A percentile compares a stretch with the other conserved stretches of the same genome.
These are phyloP conservation scores for Primulina tabacum DNA, from an alignment of 257 asterid genomes.

Conservation along the genomic window DNA sequence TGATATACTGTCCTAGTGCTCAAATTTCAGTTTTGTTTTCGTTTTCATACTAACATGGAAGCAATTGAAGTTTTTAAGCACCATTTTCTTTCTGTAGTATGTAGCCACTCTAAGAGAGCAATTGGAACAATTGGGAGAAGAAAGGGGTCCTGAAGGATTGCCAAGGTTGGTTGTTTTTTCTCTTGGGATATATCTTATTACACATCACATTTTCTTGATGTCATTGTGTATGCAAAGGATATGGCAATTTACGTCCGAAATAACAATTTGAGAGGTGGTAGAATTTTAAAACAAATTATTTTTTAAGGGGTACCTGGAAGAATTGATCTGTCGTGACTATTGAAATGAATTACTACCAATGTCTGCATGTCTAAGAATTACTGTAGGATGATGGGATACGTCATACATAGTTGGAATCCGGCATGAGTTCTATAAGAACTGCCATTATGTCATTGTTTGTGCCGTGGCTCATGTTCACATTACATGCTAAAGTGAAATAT, in stretches of 20 bases:
- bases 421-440: not conserved
- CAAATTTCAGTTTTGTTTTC: not conserved
- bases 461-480: not conserved
- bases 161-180: constrained; percentile 55
- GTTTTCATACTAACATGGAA: not conserved
- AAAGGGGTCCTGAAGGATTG: constrained; percentile 70
- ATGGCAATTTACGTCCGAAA: not conserved
- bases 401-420: not conserved
- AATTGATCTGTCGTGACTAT: not conserved
- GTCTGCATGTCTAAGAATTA: no score
- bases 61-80: constrained; percentile 11
- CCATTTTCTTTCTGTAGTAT: constrained; percentile 49
- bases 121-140: constrained; percentile 83
- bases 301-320: not conserved
- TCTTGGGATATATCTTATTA: constrained; percentile 5
- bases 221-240: not conserved
- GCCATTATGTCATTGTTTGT: not conserved
- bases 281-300: constrained; percentile 7
- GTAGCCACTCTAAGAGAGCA: constrained; percentile 83
- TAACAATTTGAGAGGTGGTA: not conserved
- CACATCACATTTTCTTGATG: not conserved
- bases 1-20: not conserved
- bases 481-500: not conserved
- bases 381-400: not conserved
- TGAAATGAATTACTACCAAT: not conserved